Percentiles rank a stretch among this genome's conserved stretches.
These are phyloP conservation scores for sunflower (Helianthus annuus) DNA, from an alignment of 129 eudicot genomes.

Conservation along the genomic window DNA sequence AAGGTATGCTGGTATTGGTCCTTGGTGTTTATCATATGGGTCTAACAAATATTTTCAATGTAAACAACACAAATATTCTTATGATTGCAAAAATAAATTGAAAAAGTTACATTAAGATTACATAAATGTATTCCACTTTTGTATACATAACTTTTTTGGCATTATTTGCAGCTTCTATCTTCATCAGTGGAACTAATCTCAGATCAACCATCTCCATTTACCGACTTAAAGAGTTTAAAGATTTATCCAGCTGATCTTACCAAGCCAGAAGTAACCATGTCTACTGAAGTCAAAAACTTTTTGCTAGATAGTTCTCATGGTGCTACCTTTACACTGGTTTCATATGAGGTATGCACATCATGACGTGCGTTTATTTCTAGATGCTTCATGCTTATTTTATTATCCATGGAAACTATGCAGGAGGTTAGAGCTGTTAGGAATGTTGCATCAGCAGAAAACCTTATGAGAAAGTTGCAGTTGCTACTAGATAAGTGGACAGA, in stretches of 20 bases:
- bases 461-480: not conserved
- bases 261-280: not conserved
- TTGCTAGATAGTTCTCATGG: not conserved
- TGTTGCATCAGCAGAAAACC: not conserved
- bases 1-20: slow-evolving; percentile 19
- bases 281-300: not conserved
- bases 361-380: not conserved
- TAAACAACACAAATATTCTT: too few relatives aligned
- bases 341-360: not conserved
- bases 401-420: not conserved
- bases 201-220: not conserved
- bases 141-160: not conserved
- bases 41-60: too few relatives aligned
- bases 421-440: not conserved
- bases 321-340: not conserved
- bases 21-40: not conserved
- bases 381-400: not conserved
- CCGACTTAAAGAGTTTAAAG: not conserved
- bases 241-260: not conserved
- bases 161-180: not conserved
- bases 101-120: too few relatives aligned
- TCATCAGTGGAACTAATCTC: not conserved
- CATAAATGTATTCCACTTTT: too few relatives aligned
- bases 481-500: not conserved
- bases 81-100: too few relatives aligned